Conservation (phyloP, 345 rosid genomes). For the Boechera retrofracta region DNA sequence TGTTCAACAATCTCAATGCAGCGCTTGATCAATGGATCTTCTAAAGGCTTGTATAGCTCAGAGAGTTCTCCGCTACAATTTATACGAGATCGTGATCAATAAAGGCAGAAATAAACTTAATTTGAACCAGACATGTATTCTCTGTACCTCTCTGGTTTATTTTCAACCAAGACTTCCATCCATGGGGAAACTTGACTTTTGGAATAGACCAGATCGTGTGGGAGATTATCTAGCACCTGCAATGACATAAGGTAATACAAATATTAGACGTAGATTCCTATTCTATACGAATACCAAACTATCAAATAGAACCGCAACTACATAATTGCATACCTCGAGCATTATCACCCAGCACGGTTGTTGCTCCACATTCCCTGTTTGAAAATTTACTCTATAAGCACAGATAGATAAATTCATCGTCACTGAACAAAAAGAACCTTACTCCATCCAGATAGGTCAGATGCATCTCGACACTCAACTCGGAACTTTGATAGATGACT, state of each 20-base stretch:
- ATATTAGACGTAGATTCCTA: background rate
- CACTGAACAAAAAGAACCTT: constrained; percentile 30
- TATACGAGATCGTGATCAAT: constrained; percentile 29
- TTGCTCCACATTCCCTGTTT: constrained; percentile 67
- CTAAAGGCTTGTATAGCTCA: constrained; percentile 74
- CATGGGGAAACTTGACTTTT: constrained; percentile 84
- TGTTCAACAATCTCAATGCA: constrained; percentile 73
- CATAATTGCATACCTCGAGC: constrained; percentile 71
- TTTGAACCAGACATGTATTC: constrained; percentile 16
- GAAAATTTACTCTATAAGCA: constrained; percentile 36
- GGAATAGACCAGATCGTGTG: constrained; percentile 87
- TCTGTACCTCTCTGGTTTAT: constrained; percentile 65
- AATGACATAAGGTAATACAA: constrained; percentile 35
- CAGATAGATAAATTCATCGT: constrained; percentile 6
- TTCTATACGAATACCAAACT: background rate
- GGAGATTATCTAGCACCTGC: constrained; percentile 98
- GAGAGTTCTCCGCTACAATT: constrained; percentile 60
- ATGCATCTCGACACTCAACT: constrained; percentile 94
- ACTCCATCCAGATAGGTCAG: constrained; percentile 92
- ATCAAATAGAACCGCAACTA: constrained; percentile 13
- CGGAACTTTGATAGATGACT: constrained; percentile 83
- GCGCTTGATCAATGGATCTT: constrained; percentile 71
- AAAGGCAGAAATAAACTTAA: constrained; percentile 20
- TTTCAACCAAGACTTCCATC: constrained; percentile 95
- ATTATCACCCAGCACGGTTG: constrained; percentile 96